phyloP scores from a whole-genome alignment of 441 rosid genomes.

The Raphanus hybrid region DNA sequence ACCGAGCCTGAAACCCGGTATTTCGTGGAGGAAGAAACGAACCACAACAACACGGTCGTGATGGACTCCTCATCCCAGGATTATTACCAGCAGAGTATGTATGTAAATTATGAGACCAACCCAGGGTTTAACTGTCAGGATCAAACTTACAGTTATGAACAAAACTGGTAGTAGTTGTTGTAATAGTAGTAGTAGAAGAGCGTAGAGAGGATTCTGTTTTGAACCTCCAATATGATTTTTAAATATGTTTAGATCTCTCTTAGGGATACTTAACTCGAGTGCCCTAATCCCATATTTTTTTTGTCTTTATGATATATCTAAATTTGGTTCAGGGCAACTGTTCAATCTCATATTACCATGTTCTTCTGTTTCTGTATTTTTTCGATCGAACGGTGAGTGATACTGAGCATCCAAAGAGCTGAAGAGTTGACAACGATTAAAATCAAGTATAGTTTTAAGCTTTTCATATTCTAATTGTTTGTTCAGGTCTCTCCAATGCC shows the following conservation, averaged over 20 bases:
- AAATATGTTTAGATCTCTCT: constrained; percentile 34
- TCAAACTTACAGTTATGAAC: constrained; percentile 51
- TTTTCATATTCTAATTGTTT: not conserved
- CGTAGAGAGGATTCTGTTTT: constrained; percentile 36
- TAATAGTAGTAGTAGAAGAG: constrained; percentile 33
- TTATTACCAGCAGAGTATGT: constrained; percentile 39
- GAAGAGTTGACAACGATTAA: too few species aligned
- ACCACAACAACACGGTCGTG: constrained; percentile 47
- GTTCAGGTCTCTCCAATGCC: constrained; percentile 25
- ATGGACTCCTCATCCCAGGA: constrained; percentile 44
- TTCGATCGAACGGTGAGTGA: not conserved
- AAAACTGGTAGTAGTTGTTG: constrained; percentile 39
- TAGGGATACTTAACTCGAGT: constrained; percentile 44
- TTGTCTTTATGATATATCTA: constrained; percentile 29
- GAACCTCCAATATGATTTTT: constrained; percentile 41
- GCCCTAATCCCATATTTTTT: constrained; percentile 13
- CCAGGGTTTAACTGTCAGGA: constrained; percentile 40
- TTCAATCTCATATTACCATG: constrained; percentile 25
- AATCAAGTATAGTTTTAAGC: too few species aligned
- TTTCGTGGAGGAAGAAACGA: constrained; percentile 57
- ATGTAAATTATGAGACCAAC: constrained; percentile 55
- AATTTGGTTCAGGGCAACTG: constrained; percentile 34
- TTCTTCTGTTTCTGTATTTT: constrained; percentile 18
- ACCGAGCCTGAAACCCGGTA: constrained; percentile 57
- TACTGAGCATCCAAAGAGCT: not conserved